Percentiles rank a stretch among this genome's conserved stretches.
Conservation (phyloP, 805 yeast genomes). For the Kregervanrija fluxuum region DNA sequence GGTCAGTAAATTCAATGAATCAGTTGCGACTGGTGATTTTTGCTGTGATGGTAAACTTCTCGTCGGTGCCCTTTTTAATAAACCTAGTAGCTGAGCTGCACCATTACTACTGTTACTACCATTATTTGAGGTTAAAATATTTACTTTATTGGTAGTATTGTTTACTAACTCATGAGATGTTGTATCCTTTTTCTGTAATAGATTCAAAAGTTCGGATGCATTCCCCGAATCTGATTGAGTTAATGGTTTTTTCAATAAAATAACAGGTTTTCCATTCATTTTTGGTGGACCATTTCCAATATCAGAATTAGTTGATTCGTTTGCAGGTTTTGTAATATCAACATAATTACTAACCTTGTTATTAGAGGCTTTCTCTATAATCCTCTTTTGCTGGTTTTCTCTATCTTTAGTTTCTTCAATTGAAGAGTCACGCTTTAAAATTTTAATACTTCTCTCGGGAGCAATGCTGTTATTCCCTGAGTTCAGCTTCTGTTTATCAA, state of each 20-base stretch:
- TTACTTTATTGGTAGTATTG: too few species aligned
- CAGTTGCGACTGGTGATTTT: neutral
- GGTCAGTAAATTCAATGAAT: slow-evolving; percentile 1
- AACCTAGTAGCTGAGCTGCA: too few species aligned
- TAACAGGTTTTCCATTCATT: slow-evolving; percentile 4
- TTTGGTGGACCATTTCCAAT: neutral
- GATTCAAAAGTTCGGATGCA: neutral
- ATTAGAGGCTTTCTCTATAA: neutral
- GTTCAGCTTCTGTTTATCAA: too few species aligned
- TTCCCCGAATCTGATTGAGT: neutral
- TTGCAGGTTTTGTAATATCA: slow-evolving; percentile 14
- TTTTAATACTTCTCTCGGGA: slow-evolving; percentile 2
- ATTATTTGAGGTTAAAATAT: too few species aligned
- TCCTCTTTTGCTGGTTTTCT: neutral
- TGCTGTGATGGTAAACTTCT: too few species aligned
- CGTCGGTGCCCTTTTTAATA: too few species aligned
- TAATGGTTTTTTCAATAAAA: slow-evolving; percentile 7
- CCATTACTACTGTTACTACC: too few species aligned
- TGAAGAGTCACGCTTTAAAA: slow-evolving; percentile 13
- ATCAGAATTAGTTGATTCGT: slow-evolving; percentile 6
- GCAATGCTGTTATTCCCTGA: too few species aligned
- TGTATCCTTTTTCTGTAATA: too few species aligned
- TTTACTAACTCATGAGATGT: too few species aligned
- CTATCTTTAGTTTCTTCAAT: neutral
- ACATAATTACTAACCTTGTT: neutral